Evolutionary conservation across 2,329 filamentous ascomycete species (phyloP).

Genomic region (Ophiostoma perfectum): DNA sequence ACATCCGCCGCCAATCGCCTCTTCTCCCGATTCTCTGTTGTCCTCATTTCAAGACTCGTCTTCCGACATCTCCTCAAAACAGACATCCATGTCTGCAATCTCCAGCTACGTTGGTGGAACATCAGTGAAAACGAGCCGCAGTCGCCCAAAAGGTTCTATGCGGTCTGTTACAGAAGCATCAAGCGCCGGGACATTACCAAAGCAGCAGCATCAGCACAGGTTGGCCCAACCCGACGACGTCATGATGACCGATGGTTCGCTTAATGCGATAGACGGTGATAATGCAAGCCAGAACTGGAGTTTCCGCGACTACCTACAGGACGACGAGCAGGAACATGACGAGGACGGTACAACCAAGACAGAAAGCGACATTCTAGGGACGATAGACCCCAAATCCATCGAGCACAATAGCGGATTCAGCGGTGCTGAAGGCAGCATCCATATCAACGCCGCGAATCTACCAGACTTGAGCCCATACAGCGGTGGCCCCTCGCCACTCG

Average conservation of each 20-base stretch:
- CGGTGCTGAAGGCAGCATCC: not conserved
- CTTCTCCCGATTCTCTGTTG: slow-evolving; percentile 28
- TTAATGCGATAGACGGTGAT: slow-evolving; percentile 32
- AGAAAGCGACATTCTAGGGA: slow-evolving; percentile 28
- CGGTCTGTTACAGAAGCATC: not conserved
- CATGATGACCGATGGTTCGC: slow-evolving; percentile 37
- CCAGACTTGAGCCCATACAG: slow-evolving; percentile 24
- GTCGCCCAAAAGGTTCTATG: slow-evolving; percentile 30
- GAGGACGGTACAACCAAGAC: slow-evolving; percentile 26
- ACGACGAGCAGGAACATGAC: slow-evolving; percentile 37
- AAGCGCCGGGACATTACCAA: not conserved
- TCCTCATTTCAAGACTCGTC: slow-evolving; percentile 44
- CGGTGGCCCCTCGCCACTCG: slow-evolving; percentile 28
- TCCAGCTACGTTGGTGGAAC: slow-evolving; percentile 23
- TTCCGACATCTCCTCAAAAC: slow-evolving; percentile 41
- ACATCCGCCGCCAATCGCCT: slow-evolving; percentile 18
- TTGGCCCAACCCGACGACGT: slow-evolving; percentile 33
- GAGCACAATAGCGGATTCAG: slow-evolving; percentile 19
- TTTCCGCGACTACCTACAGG: slow-evolving; percentile 36
- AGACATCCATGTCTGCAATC: slow-evolving; percentile 25
- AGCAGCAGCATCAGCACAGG: not conserved
- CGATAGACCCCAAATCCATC: slow-evolving; percentile 35
- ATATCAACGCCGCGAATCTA: not conserved
- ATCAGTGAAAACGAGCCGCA: slow-evolving; percentile 22
- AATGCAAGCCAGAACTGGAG: slow-evolving; percentile 37